phyloP scores from a whole-genome alignment of 768 basidiomycete genomes.

The Termitomyces heimii region DNA sequence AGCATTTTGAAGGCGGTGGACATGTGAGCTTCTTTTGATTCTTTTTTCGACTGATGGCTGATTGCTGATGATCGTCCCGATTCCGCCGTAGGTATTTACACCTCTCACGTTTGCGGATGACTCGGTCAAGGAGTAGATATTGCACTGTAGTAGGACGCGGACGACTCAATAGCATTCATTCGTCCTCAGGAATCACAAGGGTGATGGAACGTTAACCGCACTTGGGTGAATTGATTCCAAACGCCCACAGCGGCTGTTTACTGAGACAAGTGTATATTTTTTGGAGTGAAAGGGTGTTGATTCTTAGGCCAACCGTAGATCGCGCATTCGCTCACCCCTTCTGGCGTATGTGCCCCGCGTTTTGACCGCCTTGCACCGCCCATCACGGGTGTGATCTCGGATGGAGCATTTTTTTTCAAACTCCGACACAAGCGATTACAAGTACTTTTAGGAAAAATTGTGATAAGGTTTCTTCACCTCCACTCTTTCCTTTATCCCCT shows the following conservation, averaged over 20 bases:
- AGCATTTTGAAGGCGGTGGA: conserved; percentile 88
- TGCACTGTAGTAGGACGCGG: not conserved
- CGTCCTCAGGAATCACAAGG: not conserved
- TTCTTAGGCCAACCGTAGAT: not conserved
- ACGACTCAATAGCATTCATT: not conserved
- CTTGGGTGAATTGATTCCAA: not conserved
- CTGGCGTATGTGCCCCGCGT: conserved; percentile 10
- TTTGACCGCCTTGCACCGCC: conserved; percentile 8
- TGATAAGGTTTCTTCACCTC: conserved; percentile 25
- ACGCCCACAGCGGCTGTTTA: not conserved
- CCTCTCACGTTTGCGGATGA: conserved; percentile 42
- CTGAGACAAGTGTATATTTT: not conserved
- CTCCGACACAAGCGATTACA: conserved; percentile 30
- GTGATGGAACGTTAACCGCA: not conserved
- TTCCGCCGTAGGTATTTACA: conserved; percentile 34
- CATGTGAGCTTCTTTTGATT: conserved; percentile 44
- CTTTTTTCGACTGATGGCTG: conserved; percentile 4
- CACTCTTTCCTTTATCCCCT: conserved; percentile 27
- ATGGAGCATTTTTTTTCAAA: conserved; percentile 35
- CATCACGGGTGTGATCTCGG: conserved; percentile 17
- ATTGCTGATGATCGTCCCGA: conserved; percentile 12
- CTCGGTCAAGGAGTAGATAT: conserved; percentile 29
- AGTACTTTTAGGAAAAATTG: conserved; percentile 20
- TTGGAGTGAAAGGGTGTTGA: not conserved
- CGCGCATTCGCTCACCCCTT: not conserved